Base-by-base conservation (phyloP, 2,329 filamentous ascomycete genomes). In the Plenodomus lindquistii region DNA sequence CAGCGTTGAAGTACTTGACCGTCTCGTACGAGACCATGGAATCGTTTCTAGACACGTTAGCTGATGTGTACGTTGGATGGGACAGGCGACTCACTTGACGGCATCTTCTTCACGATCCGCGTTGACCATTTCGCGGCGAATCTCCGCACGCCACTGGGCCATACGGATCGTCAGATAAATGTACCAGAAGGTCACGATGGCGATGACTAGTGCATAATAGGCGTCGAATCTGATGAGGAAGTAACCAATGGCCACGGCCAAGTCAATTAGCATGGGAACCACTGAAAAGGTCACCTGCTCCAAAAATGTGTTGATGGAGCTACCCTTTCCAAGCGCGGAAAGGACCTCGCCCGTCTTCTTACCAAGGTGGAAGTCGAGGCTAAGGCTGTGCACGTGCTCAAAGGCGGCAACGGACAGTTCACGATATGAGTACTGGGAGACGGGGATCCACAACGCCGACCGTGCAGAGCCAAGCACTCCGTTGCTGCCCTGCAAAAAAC, bases 1-100 rank as follows among this genome's bases (percentile, higher is more conserved):
- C 80, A 16, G 83, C 83, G 54, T 84, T 84, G 70, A 85, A 85
- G 63, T 85, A 84, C 56, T 85, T 84, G 37, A 86, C 83, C 1
- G 83, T 85, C 76, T 99, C 94, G 71, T 97, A 99, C n/a, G 91
- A 96, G 54, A 94, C 91, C 78, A 99, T 94, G 0, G 94, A 97
- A 72, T 99, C 94, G 69, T 97, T 97, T 75, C 80, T 83, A n/a
- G 54, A 36, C 2, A 27, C 20, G 56, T 73, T 56, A 73, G 67
- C 42, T 16, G 20, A 31, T 27, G 13, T 37, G 18, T 13, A 8
- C 20, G 31, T 21, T 20, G 24, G 9, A 6, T 8, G 7, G 6
- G 20, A 10, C 19, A 4, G 15, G 11, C 5, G 15, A 76, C 80
- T 73, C 70, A 83, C 81, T 97, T 97, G 60, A 97, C 91, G 6